Evolutionary conservation across 371 early-diverging fungal species (phyloP).

Genomic region (Mortierella sp.): DNA sequence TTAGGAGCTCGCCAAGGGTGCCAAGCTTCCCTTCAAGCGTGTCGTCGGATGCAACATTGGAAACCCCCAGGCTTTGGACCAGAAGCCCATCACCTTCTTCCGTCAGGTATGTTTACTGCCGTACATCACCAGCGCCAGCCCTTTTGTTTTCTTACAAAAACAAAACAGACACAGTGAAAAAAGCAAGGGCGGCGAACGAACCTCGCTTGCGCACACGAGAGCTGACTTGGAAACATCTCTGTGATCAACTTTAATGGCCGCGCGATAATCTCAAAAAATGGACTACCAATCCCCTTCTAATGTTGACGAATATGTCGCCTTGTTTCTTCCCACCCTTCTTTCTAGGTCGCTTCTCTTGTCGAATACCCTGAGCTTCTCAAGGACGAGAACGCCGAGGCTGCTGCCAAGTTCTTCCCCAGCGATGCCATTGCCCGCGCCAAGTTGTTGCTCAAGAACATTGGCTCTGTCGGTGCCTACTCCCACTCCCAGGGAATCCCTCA

Average conservation of each 20-base stretch:
- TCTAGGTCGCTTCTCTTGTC: conserved; percentile 61
- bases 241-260: conserved; percentile 38
- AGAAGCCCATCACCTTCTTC: conserved; percentile 97
- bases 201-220: neutral
- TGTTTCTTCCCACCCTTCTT: neutral
- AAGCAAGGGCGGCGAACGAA: neutral
- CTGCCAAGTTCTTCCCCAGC: conserved; percentile 78
- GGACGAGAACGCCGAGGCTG: conserved; percentile 65
- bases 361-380: conserved; percentile 90
- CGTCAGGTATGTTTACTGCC: conserved; percentile 80
- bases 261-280: conserved; percentile 35
- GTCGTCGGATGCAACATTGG: conserved; percentile 97
- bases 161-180: neutral
- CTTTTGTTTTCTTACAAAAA: neutral
- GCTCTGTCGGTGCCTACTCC: conserved; percentile 93
- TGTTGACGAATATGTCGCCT: conserved; percentile 15
- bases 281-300: conserved; percentile 16
- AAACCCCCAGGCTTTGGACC: conserved; percentile 96
- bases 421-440: conserved; percentile 92
- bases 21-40: conserved; percentile 78
- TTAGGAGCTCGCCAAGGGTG: conserved; percentile 65
- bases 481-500: conserved; percentile 93
- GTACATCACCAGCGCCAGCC: conserved; percentile 8
- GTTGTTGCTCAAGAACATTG: conserved; percentile 73
- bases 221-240: conserved; percentile 10